Evolutionary conservation across 1,284 basidiomycete genomes (phyloP).

Genomic region (Mycena sp.): DNA sequence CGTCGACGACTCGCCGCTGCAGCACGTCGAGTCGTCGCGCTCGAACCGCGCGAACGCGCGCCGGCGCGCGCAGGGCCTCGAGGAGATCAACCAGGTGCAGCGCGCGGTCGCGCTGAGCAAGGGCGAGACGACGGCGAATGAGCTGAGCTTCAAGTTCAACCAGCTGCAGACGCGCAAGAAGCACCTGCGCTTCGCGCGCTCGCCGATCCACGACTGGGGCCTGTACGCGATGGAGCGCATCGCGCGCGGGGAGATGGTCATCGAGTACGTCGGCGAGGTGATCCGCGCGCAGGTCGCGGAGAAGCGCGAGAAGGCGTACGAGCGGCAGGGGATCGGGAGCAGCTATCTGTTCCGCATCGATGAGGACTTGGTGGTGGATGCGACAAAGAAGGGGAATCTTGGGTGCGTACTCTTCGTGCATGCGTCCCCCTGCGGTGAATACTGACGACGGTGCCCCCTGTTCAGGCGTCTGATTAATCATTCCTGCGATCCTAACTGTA

Average conservation of each 20-base stretch:
- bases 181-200: constrained; percentile 94
- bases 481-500: constrained; percentile 97
- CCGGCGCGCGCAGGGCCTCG: constrained; percentile 91
- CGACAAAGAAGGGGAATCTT: constrained; percentile 98
- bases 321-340: constrained; percentile 94
- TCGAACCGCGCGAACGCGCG: constrained; percentile 96
- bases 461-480: constrained; percentile 93
- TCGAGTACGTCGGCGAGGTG: constrained; percentile 99
- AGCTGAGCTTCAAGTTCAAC: constrained; percentile 92
- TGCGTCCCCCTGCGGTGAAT: constrained; percentile 16
- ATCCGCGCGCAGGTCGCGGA: constrained; percentile 97
- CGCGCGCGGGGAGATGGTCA: constrained; percentile 96
- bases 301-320: constrained; percentile 96
- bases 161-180: constrained; percentile 98
- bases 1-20: constrained; percentile 56
- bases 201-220: constrained; percentile 98
- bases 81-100: constrained; percentile 91
- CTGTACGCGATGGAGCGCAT: constrained; percentile 97
- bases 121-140: constrained; percentile 73
- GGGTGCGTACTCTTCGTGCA: constrained; percentile 67
- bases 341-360: constrained; percentile 95
- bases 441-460: constrained; percentile 25
- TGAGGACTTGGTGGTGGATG: constrained; percentile 94
- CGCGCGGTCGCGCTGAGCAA: constrained; percentile 78
- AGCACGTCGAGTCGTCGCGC: constrained; percentile 82